Conservation (phyloP, 768 basidiomycete species). For the Exidia glandulosa region DNA sequence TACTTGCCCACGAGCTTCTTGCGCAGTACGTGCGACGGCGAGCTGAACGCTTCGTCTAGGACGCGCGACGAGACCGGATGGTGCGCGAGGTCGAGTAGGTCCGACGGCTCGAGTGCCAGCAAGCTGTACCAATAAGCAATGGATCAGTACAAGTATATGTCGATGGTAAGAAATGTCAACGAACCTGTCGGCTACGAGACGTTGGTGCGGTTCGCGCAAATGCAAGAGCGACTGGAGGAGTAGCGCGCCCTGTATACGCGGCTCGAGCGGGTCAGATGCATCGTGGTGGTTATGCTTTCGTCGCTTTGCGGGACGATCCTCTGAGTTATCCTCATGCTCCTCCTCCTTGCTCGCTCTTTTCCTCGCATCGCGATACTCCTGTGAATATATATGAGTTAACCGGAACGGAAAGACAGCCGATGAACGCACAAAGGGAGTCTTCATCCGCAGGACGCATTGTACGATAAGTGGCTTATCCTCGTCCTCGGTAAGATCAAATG, state of each 20-base stretch:
- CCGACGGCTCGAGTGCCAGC: slow-evolving; percentile 41
- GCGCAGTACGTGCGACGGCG: slow-evolving; percentile 50
- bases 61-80: slow-evolving; percentile 65
- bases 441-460: slow-evolving; percentile 52
- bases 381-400: not conserved
- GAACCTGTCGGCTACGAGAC: slow-evolving; percentile 60
- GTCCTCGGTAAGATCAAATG: slow-evolving; percentile 41
- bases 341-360: not conserved
- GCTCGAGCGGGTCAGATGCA: slow-evolving; percentile 35
- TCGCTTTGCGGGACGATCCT: not conserved
- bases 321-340: no score
- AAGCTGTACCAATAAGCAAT: slow-evolving; percentile 34
- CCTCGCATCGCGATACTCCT: not conserved
- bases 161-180: slow-evolving; percentile 1
- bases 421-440: slow-evolving; percentile 36
- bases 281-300: slow-evolving; percentile 7
- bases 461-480: slow-evolving; percentile 48
- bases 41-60: slow-evolving; percentile 60
- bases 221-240: slow-evolving; percentile 74
- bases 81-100: slow-evolving; percentile 48
- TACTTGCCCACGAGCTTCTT: slow-evolving; percentile 63
- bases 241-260: slow-evolving; percentile 75
- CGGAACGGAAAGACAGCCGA: not conserved
- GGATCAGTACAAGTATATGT: not conserved
- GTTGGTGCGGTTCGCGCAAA: slow-evolving; percentile 55